Evolutionary conservation across 139 green algal species (phyloP), one percentile per base, ranked within the genome.

Genomic region (Chlamydomonas sp.): DNA sequence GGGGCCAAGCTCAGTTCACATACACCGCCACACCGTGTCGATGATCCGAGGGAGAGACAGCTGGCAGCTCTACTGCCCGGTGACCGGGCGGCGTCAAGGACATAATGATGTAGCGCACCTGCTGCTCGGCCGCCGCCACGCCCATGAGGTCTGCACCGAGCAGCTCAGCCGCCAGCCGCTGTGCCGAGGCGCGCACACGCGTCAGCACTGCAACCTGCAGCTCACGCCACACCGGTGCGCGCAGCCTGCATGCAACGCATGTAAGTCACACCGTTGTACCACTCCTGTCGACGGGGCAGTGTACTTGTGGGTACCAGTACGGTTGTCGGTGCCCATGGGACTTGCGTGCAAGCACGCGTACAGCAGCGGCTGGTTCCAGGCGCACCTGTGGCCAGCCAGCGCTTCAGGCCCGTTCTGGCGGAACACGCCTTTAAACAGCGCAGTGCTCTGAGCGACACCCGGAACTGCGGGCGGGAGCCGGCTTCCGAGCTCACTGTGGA

Each of bases 71-170:
- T 16, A 69, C 64, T 12, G 9, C 64, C 64, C 10, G 9, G 9
- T 69, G 9, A 9, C 64, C 64, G 9, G 9, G 9, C 10, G 8
- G 64, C 64, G 9, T 9, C 64, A 9, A 69, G 64, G 9, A 12
- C 64, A 9, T 9, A 9, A 9, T 12, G 64, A 9, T 12, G 9
- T 12, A 9, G 64, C 15, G 0, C n/a, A 87, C 83, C 83, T 87
- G 83, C 71, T 87, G 83, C 63, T 87, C 80, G 6, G 75, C 83
- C 4, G 83, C 83, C 16, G 69, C 62, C 15, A 87, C 73, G 2
- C 73, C 76, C 1, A 73, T 87, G 10, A 87, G 72, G 62, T 87
- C 83, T 1, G 72, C 75, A 1, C 83, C 73, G 10, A 87, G 62
- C 62, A 80, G 72, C 15, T 63, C 7, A 9, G 58, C 72, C n/a